A percentile compares a stretch with the other conserved stretches of the same genome.
These are phyloP conservation scores for Naganishia randhawae DNA, from an alignment of 768 basidiomycete species.

Conservation along the genomic window DNA sequence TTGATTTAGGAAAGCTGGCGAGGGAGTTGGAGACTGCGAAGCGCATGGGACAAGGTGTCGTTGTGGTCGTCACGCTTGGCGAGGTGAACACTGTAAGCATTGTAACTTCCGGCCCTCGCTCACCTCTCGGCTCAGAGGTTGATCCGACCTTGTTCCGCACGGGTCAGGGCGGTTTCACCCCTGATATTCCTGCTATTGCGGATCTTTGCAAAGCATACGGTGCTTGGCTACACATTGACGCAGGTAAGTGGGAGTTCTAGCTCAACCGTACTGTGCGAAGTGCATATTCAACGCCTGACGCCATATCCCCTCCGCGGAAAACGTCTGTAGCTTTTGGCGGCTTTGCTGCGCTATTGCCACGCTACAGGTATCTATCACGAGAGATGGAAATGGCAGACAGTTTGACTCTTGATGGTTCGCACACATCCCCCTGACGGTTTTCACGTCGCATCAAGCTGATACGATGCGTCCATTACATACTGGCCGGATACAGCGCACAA, in stretches of 20 bases:
- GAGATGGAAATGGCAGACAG: constrained; percentile 53
- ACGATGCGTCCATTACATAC: neutral
- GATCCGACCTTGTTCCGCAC: neutral
- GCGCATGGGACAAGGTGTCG: constrained; percentile 43
- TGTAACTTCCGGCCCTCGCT: no score
- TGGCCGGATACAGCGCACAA: constrained; percentile 40
- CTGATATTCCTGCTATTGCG: constrained; percentile 44
- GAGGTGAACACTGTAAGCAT: constrained; percentile 54
- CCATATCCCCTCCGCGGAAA: no score
- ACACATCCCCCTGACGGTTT: neutral
- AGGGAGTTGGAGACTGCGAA: constrained; percentile 39
- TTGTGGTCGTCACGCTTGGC: constrained; percentile 49
- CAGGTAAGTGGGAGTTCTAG: constrained; percentile 40
- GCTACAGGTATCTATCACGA: constrained; percentile 39
- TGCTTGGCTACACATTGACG: constrained; percentile 55
- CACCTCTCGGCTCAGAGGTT: neutral
- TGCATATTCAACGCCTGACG: neutral
- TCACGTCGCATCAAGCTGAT: neutral
- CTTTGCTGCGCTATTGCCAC: constrained; percentile 52
- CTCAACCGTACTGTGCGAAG: neutral
- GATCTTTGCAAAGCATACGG: constrained; percentile 49
- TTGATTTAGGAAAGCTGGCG: constrained; percentile 49
- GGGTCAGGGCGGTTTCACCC: constrained; percentile 48
- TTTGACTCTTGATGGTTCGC: constrained; percentile 51
- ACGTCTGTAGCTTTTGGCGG: constrained; percentile 53